Evolutionary conservation across 805 yeast species (phyloP).

Genomic region (Lachancea sp.): DNA sequence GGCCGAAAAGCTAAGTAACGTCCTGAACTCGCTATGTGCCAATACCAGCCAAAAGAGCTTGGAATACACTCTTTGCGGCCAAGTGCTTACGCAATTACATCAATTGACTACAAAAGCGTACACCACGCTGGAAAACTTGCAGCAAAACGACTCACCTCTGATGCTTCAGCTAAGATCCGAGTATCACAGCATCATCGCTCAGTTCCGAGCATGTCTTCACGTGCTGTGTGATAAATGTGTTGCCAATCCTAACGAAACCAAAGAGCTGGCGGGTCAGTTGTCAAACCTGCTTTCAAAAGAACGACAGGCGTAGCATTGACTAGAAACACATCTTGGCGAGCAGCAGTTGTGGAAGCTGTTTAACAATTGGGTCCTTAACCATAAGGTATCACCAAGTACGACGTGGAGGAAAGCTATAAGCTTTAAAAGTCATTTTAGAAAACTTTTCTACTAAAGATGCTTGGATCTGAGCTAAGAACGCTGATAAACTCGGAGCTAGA

Average conservation of each 20-base stretch:
- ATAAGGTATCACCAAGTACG: no score
- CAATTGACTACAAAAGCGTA: neutral
- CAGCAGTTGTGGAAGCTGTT: no score
- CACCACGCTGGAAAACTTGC: neutral
- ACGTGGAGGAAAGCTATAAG: no score
- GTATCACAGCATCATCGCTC: constrained; percentile 27
- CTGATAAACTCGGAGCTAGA: constrained; percentile 1
- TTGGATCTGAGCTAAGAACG: neutral
- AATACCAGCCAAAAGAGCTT: neutral
- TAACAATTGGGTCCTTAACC: no score
- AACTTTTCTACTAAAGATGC: constrained; percentile 1
- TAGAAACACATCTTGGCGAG: no score
- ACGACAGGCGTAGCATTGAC: neutral
- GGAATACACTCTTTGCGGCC: constrained; percentile 3
- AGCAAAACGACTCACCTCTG: constrained; percentile 20
- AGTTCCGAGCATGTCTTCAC: constrained; percentile 26
- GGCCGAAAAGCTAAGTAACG: constrained; percentile 20
- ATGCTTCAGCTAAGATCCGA: constrained; percentile 26
- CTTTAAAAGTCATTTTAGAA: neutral
- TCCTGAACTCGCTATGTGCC: constrained; percentile 26
- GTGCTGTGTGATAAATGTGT: constrained; percentile 3
- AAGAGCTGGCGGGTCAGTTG: neutral
- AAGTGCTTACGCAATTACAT: constrained; percentile 2
- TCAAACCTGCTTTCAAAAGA: neutral
- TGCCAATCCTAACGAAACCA: neutral